phyloP scores from a whole-genome alignment of 139 green algal genomes.

The Ettlia oleoabundans region DNA sequence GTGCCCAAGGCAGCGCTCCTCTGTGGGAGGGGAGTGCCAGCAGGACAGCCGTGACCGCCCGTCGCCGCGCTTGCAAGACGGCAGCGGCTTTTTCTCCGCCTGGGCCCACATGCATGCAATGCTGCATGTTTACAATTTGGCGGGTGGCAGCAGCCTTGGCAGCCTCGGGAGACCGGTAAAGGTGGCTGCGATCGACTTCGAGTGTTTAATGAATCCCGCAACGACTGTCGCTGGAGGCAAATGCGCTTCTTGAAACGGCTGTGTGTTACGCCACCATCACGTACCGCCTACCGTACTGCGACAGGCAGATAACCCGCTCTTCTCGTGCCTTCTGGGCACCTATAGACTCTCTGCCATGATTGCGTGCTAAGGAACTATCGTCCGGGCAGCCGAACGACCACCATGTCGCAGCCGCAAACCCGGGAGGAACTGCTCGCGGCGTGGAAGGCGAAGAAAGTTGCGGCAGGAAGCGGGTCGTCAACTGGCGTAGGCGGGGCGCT shows the following conservation, averaged over 20 bases:
- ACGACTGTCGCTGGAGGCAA: too few relatives aligned
- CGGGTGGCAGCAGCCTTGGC: too few relatives aligned
- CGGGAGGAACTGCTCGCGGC: conserved; percentile 41
- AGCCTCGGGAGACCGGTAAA: not conserved
- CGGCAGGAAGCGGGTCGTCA: not conserved
- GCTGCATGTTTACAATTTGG: not conserved
- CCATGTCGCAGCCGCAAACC: conserved; percentile 5
- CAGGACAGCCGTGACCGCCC: not conserved
- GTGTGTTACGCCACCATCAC: too few relatives aligned
- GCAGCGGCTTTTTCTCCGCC: too few relatives aligned
- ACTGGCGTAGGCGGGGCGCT: not conserved
- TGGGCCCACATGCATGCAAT: not conserved
- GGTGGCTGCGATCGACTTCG: not conserved
- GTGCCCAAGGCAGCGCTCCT: not conserved
- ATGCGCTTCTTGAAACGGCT: too few relatives aligned
- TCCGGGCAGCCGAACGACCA: not conserved
- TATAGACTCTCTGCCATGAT: too few relatives aligned
- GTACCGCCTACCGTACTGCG: too few relatives aligned
- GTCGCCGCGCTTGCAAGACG: not conserved
- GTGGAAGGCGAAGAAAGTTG: conserved; percentile 38
- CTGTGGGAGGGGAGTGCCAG: not conserved
- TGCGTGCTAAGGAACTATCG: too few relatives aligned
- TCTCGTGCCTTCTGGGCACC: too few relatives aligned
- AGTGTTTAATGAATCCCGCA: too few relatives aligned
- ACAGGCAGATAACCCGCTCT: too few relatives aligned